Evolutionary conservation across 2,329 filamentous ascomycete species (phyloP), one percentile per base, ranked within the genome.

Genomic region (Penicillium vulpinum): DNA sequence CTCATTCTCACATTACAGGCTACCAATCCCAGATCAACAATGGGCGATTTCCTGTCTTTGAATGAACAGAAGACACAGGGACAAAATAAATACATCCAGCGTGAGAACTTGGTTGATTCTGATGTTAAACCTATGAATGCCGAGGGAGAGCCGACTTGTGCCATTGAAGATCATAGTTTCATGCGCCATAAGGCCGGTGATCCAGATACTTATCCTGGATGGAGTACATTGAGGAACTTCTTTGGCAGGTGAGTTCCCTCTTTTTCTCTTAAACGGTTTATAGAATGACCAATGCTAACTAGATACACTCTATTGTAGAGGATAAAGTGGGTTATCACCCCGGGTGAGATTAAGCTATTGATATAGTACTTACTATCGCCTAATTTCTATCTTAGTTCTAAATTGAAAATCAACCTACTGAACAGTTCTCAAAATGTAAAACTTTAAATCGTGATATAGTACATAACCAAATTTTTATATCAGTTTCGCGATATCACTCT

Each of bases 131-230:
- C 57, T 4, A 58, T 24, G 21, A 59, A 51, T 6, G 57, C 54
- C 3, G 11, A 41, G 18, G 55, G 57, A 4, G 58, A 67, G 22
- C 61, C 62, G 3, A 62, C 63, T n/a, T 68, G 66, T 45, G 59
- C 62, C 6, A 62, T 48, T n/a, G 70, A 74, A 51, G 71, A 74
- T 49, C 68, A 70, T 44, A 69, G 61, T 18, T 74, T 73, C 38
- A 70, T 68, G 69, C 44, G 54, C 1, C 52, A 54, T 13, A 67
- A 63, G 48, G 65, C 72, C 1, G 72, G 70, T 7, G 61, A 56
- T n/a, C 55, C 61, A 28, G 58, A 66, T 46, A 66, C 70, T 3
- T 61, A 68, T 56, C 70, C 70, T 21, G 72, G 72, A 11, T 73
- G 70, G 71, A 39, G 51, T 7, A 65, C 62, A 51, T 16, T 63